Conservation (phyloP, 306 rosid genomes). For the Dalbergia cultrata region DNA sequence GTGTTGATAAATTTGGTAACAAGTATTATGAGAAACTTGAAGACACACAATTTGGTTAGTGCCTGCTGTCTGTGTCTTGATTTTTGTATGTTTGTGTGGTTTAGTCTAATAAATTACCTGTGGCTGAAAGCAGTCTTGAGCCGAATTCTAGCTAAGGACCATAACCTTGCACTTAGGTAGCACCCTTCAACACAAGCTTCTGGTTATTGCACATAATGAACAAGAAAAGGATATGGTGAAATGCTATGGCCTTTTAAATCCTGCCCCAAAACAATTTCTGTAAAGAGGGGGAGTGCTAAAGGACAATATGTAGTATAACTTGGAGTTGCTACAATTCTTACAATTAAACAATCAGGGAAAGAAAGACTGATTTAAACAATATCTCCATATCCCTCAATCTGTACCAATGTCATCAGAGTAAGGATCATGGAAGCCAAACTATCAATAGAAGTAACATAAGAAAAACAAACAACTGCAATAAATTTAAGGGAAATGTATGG, state of each 20-base stretch:
- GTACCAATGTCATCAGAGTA: too few species aligned
- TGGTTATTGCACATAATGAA: constrained; percentile 10
- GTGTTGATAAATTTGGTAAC: constrained; percentile 93
- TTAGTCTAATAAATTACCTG: constrained; percentile 24
- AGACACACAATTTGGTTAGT: constrained; percentile 75
- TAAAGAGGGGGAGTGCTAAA: too few species aligned
- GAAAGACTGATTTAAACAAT: too few species aligned
- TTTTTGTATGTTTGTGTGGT: constrained; percentile 5
- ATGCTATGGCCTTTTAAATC: constrained; percentile 26
- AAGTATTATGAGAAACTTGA: constrained; percentile 84
- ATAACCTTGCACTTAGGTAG: constrained; percentile 5
- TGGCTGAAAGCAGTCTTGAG: constrained; percentile 15
- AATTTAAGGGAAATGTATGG: too few species aligned
- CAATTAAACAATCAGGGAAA: too few species aligned
- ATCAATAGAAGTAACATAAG: too few species aligned
- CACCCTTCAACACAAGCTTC: constrained; percentile 18
- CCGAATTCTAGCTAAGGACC: constrained; percentile 10
- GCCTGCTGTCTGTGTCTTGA: constrained; percentile 8
- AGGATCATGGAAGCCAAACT: too few species aligned
- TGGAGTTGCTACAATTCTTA: too few species aligned
- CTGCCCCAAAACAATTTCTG: neutral
- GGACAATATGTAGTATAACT: too few species aligned
- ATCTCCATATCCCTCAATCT: too few species aligned
- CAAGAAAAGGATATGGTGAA: constrained; percentile 19
- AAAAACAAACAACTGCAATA: too few species aligned